These are phyloP conservation scores for Apiotrichum akiyoshidainum DNA, from an alignment of 1,284 basidiomycete species.

Conservation along the genomic window DNA sequence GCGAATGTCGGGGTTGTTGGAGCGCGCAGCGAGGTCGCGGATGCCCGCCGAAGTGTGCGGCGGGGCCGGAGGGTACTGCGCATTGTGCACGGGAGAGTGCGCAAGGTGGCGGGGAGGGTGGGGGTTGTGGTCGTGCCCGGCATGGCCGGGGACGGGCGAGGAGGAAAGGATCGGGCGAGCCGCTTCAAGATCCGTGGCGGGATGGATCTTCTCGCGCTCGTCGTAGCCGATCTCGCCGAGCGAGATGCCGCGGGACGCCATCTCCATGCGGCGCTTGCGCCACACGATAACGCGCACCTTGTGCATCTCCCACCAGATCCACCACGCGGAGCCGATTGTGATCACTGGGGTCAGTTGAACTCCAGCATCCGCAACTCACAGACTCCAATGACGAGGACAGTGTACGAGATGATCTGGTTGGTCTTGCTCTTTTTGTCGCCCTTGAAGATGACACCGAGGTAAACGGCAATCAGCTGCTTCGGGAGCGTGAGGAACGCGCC, in stretches of 20 bases:
- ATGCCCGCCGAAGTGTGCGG: background rate
- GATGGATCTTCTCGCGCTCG: background rate
- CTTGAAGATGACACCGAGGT: constrained; percentile 64
- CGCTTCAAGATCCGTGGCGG: background rate
- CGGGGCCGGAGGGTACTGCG: background rate
- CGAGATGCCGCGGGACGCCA: constrained; percentile 11
- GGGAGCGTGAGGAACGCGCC: constrained; percentile 72
- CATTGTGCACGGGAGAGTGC: background rate
- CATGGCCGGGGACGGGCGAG: background rate
- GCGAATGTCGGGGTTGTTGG: constrained; percentile 4
- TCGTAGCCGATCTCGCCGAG: constrained; percentile 9
- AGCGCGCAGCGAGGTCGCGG: background rate
- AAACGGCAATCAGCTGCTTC: constrained; percentile 69
- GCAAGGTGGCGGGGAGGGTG: constrained; percentile 1
- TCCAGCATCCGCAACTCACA: constrained; percentile 13
- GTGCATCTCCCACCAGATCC: constrained; percentile 72
- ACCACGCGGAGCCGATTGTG: constrained; percentile 77
- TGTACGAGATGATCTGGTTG: constrained; percentile 56
- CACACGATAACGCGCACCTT: constrained; percentile 70
- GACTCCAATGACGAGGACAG: constrained; percentile 62
- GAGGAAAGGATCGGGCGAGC: background rate
- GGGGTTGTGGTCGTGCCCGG: constrained; percentile 4
- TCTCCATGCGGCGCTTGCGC: constrained; percentile 58
- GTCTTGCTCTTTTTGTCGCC: constrained; percentile 52
- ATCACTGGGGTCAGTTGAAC: constrained; percentile 53